Base-by-base conservation (phyloP, 1,284 basidiomycete genomes). In the Tilletia setariae region DNA sequence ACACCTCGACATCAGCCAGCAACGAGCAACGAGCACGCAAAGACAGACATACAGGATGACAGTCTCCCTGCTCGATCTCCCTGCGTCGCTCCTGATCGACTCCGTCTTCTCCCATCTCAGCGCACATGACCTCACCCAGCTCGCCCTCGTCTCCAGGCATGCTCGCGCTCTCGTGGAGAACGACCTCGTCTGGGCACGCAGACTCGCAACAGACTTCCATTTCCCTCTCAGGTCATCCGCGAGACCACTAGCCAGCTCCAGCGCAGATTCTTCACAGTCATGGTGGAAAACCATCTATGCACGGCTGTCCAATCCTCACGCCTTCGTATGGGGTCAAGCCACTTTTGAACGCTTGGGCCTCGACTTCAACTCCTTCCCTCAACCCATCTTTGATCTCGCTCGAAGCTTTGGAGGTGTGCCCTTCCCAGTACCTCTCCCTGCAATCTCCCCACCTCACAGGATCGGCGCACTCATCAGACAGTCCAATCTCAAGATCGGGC, bases 211-310 rank as follows among this genome's bases (percentile, higher is more conserved):
- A 25, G 74, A 75, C 67, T 75, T 76, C 47, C 66, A 68, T n/a
- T 75, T 75, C 42, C 74, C 74, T 0, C 30, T 69, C 7, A 59
- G 70, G 25, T 70, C 75, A 0, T 70, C 70, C 1, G 74, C 74
- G 70, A 0, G 65, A 69, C 35, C 68, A 66, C 2, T 35, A 0
- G 16, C 28, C 32, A 16, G 25, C 53, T 7, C 4, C n/a, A 15
- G 19, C n/a, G 43, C 11, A 9, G 43, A 19, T 19, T 19, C 19
- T 6, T 4, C 46, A 4, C 56, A 21, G 13, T n/a, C 56, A 9
- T 74, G 75, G 1, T 76, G 72, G 72, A 68, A 64, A 35, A 68
- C 68, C 15, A 71, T 76, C 47, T 76, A 75, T 65, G 63, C 68
- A 25, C 69, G 74, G 0, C 70, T 76, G 13, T 63, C 63, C 40